Evolutionary conservation across 345 rosid genomes (phyloP).

Genomic region (Sisymbrium irio): DNA sequence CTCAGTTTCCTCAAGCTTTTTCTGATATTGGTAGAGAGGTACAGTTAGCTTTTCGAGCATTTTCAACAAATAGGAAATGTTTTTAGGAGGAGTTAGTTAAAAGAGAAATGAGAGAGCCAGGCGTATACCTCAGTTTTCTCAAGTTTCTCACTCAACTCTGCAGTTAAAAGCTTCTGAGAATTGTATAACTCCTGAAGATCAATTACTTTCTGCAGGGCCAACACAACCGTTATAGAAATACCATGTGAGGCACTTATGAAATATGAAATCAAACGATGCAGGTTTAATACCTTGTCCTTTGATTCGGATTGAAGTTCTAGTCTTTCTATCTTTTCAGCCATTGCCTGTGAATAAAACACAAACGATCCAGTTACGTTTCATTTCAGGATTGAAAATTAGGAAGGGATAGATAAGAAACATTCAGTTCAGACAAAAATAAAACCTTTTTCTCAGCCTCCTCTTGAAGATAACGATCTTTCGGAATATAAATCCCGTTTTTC

Average conservation of each 20-base stretch:
- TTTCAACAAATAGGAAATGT: background rate
- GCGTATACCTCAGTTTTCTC: constrained; percentile 74
- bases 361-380: background rate
- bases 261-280: background rate
- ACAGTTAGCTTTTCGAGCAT: constrained; percentile 21
- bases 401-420: background rate
- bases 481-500: constrained; percentile 40
- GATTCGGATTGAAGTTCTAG: constrained; percentile 89
- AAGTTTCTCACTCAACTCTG: constrained; percentile 74
- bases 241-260: background rate
- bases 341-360: constrained; percentile 51
- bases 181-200: constrained; percentile 88
- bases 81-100: background rate
- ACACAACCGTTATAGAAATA: background rate
- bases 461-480: constrained; percentile 38
- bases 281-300: constrained; percentile 68
- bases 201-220: constrained; percentile 58
- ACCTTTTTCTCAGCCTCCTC: constrained; percentile 45
- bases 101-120: background rate
- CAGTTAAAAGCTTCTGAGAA: constrained; percentile 68
- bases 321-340: constrained; percentile 96
- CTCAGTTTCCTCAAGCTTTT: constrained; percentile 87
- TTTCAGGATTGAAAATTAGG: background rate
- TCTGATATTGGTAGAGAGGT: constrained; percentile 47
- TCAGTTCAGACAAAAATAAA: background rate